These are phyloP conservation scores for Talaromyces sp. DNA, from an alignment of 2,329 filamentous ascomycete genomes.

Conservation along the genomic window DNA sequence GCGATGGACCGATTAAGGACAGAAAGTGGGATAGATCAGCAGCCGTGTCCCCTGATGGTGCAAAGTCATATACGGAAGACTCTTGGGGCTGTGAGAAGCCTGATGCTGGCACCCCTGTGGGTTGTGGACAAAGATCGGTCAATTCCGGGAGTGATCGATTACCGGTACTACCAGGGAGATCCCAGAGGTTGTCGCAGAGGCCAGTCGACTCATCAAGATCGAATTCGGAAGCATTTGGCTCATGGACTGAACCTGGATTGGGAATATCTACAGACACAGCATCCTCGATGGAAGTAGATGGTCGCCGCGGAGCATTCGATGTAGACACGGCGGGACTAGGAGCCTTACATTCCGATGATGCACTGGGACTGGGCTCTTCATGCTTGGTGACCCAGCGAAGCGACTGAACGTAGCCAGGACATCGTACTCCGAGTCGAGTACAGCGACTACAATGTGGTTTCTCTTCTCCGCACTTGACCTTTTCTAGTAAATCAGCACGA, in stretches of 20 bases:
- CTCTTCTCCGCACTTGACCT: constrained; percentile 47
- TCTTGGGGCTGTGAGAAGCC: constrained; percentile 17
- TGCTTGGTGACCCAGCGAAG: constrained; percentile 43
- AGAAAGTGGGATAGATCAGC: constrained; percentile 30
- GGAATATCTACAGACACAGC: constrained; percentile 8
- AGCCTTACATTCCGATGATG: constrained; percentile 15
- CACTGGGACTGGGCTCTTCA: constrained; percentile 22
- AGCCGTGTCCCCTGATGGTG: constrained; percentile 18
- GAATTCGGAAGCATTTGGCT: constrained; percentile 10
- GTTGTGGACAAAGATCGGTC: constrained; percentile 33
- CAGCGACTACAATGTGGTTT: constrained; percentile 43
- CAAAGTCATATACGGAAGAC: constrained; percentile 21
- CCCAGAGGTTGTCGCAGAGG: constrained; percentile 37
- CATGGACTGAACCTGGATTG: neutral
- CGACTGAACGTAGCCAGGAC: constrained; percentile 42
- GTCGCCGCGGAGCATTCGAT: constrained; percentile 14
- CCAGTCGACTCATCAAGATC: constrained; percentile 20
- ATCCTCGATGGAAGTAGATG: constrained; percentile 4
- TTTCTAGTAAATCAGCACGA: constrained; percentile 5
- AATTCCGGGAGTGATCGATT: constrained; percentile 35
- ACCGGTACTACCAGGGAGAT: constrained; percentile 30
- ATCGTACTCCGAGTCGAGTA: constrained; percentile 40
- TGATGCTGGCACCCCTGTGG: constrained; percentile 22
- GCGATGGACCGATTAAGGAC: constrained; percentile 25
- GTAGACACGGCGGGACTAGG: constrained; percentile 17